Evolutionary conservation across 208 protist genomes (phyloP).

Genomic region (Trypanosoma conorhini): DNA sequence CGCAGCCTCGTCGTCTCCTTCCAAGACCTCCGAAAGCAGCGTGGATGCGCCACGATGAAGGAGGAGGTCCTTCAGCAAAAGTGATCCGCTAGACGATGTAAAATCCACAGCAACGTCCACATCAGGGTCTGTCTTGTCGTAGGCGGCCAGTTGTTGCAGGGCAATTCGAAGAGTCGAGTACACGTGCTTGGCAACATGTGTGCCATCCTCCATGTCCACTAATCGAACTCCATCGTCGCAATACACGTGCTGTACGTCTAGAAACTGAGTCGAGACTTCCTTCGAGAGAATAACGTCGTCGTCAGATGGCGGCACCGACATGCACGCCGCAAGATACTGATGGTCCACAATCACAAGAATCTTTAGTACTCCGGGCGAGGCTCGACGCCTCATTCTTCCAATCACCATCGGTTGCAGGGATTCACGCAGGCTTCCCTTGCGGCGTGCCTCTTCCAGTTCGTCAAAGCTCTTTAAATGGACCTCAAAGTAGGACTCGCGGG

Average conservation of each 20-base stretch:
- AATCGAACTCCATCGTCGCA: slow-evolving; percentile 63
- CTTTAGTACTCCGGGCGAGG: slow-evolving; percentile 36
- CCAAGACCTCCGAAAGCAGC: slow-evolving; percentile 35
- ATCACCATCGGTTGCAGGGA: slow-evolving; percentile 41
- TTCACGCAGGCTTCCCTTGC: slow-evolving; percentile 49
- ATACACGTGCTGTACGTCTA: slow-evolving; percentile 53
- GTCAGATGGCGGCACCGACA: slow-evolving; percentile 54
- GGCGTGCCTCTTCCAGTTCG: slow-evolving; percentile 63
- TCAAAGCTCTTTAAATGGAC: slow-evolving; percentile 77
- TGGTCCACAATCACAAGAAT: slow-evolving; percentile 65
- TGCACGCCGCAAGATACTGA: slow-evolving; percentile 57
- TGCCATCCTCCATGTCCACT: slow-evolving; percentile 49
- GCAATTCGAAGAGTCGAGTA: slow-evolving; percentile 49
- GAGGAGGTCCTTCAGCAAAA: slow-evolving; percentile 38
- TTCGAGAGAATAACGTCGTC: slow-evolving; percentile 75
- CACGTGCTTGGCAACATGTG: slow-evolving; percentile 48
- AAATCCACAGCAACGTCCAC: slow-evolving; percentile 32
- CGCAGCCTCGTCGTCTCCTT: slow-evolving; percentile 49
- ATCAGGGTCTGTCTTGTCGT: slow-evolving; percentile 10
- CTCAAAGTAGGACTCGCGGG: slow-evolving; percentile 44
- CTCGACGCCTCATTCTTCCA: slow-evolving; percentile 33
- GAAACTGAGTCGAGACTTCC: slow-evolving; percentile 51
- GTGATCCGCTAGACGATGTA: slow-evolving; percentile 12
- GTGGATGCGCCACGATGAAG: slow-evolving; percentile 44
- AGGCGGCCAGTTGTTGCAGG: slow-evolving; percentile 48